phyloP scores from a whole-genome alignment of 2,329 filamentous ascomycete genomes.

The Arachnopeziza araneosa region DNA sequence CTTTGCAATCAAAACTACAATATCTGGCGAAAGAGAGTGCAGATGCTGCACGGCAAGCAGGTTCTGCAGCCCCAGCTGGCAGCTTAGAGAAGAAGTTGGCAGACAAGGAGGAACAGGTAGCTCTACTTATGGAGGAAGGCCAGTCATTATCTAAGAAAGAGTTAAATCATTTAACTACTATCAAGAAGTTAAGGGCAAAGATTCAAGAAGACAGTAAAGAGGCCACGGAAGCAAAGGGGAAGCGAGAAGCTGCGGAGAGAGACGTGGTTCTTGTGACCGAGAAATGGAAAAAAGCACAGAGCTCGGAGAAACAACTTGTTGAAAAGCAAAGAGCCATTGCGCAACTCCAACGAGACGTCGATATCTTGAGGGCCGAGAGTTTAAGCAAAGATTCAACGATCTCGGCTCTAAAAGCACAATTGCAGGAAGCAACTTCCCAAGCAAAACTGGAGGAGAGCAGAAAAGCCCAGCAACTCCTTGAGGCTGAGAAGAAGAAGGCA shows the following conservation, averaged over 20 bases:
- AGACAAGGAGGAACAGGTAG: constrained; percentile 87
- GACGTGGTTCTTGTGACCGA: constrained; percentile 44
- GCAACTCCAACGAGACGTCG: constrained; percentile 51
- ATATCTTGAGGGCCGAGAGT: constrained; percentile 55
- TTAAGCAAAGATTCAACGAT: constrained; percentile 60
- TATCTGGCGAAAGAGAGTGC: constrained; percentile 79
- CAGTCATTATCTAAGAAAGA: constrained; percentile 82
- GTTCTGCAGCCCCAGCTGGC: constrained; percentile 54
- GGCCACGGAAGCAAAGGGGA: constrained; percentile 51
- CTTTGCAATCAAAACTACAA: constrained; percentile 82
- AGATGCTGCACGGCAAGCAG: constrained; percentile 66
- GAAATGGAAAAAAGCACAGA: constrained; percentile 44
- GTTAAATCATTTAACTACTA: constrained; percentile 73
- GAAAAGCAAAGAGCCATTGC: constrained; percentile 48
- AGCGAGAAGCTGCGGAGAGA: constrained; percentile 51
- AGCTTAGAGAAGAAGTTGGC: constrained; percentile 73
- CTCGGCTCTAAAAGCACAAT: constrained; percentile 61
- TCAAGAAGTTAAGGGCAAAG: constrained; percentile 73
- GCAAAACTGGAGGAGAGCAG: constrained; percentile 63
- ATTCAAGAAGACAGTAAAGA: constrained; percentile 61
- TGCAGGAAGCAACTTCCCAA: constrained; percentile 61
- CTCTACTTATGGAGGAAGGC: constrained; percentile 85
- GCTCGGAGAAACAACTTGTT: constrained; percentile 49
- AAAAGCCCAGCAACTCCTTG: constrained; percentile 60
- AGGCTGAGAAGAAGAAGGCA: constrained; percentile 55